Percentiles rank a stretch among this genome's conserved stretches.
Evolutionary conservation across 179 eudicot genomes (phyloP).

Genomic region (Vitellaria paradoxa): DNA sequence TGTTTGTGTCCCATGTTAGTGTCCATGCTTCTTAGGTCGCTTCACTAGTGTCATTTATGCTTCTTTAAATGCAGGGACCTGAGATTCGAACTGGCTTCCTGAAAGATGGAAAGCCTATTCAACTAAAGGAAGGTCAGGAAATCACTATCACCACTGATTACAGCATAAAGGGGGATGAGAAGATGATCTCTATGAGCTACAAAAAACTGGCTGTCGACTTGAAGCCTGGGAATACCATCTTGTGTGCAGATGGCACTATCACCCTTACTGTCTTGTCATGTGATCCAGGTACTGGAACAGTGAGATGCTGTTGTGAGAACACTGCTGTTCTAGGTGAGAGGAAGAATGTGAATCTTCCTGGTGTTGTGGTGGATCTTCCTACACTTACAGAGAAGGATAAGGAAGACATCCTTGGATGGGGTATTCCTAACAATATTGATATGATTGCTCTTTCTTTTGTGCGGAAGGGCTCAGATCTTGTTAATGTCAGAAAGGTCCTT

Average conservation of each 20-base stretch:
- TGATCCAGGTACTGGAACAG: neutral
- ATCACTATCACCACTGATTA: too few relatives aligned
- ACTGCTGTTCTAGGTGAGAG: slow-evolving; percentile 10
- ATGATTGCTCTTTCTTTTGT: too few relatives aligned
- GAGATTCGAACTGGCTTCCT: too few relatives aligned
- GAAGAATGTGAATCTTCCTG: slow-evolving; percentile 16
- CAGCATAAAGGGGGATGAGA: too few relatives aligned
- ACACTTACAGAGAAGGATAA: slow-evolving; percentile 12
- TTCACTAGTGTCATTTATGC: too few relatives aligned
- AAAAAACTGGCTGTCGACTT: slow-evolving; percentile 4
- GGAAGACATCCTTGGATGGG: slow-evolving; percentile 11
- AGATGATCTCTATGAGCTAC: slow-evolving; percentile 7
- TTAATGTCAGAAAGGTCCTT: slow-evolving; percentile 2
- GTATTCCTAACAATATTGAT: neutral
- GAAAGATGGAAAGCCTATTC: too few relatives aligned
- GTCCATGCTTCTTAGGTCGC: too few relatives aligned
- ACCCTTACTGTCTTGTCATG: slow-evolving; percentile 4
- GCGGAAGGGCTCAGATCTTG: neutral
- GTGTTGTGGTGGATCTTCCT: slow-evolving; percentile 14
- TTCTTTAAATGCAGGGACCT: too few relatives aligned
- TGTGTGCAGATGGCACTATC: slow-evolving; percentile 14
- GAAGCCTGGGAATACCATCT: slow-evolving; percentile 5
- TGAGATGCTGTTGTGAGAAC: slow-evolving; percentile 8
- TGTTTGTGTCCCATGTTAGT: too few relatives aligned
- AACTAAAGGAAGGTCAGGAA: too few relatives aligned